These are phyloP conservation scores for Calocybe cyanea DNA, from an alignment of 768 basidiomycete species.

Conservation along the genomic window DNA sequence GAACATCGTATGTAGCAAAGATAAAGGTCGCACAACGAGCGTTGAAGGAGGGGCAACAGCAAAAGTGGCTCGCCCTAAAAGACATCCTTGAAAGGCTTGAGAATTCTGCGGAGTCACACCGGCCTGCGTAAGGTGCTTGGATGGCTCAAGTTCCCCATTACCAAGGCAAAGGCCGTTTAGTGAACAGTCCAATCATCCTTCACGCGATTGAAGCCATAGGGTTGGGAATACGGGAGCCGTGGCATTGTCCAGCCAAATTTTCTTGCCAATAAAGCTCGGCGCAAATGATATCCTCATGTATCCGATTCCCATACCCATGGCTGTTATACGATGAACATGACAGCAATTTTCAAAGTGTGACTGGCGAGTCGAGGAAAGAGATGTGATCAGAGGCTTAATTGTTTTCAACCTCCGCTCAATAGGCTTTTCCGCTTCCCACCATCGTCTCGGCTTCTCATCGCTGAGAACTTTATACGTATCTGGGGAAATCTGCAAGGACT, in stretches of 20 bases:
- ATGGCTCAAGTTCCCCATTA: slow-evolving; percentile 5
- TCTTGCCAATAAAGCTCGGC: not conserved
- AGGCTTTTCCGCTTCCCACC: slow-evolving; percentile 11
- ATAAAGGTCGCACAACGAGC: slow-evolving; percentile 1
- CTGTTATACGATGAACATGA: not conserved
- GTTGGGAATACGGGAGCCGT: slow-evolving; percentile 3
- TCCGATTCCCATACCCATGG: slow-evolving; percentile 2
- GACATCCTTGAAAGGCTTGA: slow-evolving; percentile 13
- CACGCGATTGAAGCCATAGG: slow-evolving; percentile 11
- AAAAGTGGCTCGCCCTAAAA: slow-evolving; percentile 10
- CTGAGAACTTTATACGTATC: slow-evolving; percentile 7
- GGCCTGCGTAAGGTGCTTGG: not conserved
- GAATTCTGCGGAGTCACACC: slow-evolving; percentile 12
- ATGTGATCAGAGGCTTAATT: not conserved
- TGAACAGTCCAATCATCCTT: slow-evolving; percentile 14
- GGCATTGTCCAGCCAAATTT: not conserved
- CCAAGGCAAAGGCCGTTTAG: not conserved
- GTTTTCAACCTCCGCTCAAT: slow-evolving; percentile 10
- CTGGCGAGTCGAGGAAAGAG: not conserved
- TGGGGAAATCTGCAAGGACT: not conserved
- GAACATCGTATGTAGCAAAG: slow-evolving; percentile 22
- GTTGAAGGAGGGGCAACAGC: not conserved
- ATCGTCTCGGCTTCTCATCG: slow-evolving; percentile 5
- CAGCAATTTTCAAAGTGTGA: not conserved
- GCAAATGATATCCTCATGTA: not conserved